These are phyloP conservation scores for Clitoria ternatea DNA, from an alignment of 306 rosid genomes.

Conservation along the genomic window DNA sequence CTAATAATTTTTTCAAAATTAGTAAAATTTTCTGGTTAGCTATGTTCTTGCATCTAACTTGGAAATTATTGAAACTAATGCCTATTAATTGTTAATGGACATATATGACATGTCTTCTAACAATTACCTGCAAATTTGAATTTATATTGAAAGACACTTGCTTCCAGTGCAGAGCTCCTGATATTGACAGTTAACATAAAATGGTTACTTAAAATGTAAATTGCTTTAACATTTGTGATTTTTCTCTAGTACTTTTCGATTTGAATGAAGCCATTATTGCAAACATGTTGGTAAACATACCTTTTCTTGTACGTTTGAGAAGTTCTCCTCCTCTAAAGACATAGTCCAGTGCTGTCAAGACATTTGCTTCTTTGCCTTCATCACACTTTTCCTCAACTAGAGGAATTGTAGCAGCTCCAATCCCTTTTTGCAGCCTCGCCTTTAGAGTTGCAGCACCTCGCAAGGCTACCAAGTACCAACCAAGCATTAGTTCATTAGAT, in stretches of 20 bases:
- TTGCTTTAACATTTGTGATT: background rate
- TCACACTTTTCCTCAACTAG: slow-evolving; percentile 54
- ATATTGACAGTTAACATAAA: slow-evolving; percentile 23
- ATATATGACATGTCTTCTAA: background rate
- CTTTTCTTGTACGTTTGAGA: slow-evolving; percentile 97
- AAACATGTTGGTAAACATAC: slow-evolving; percentile 32
- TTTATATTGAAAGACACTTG: slow-evolving; percentile 77
- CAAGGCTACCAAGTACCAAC: slow-evolving; percentile 59
- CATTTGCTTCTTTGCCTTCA: slow-evolving; percentile 57
- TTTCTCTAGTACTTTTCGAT: background rate
- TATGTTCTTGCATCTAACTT: background rate
- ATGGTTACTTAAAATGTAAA: background rate
- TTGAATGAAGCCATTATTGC: background rate
- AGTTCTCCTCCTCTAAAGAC: slow-evolving; percentile 79
- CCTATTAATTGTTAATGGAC: slow-evolving; percentile 1
- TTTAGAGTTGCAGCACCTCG: slow-evolving; percentile 82
- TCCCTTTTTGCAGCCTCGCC: slow-evolving; percentile 64
- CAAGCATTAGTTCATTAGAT: background rate
- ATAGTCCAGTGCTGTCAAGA: slow-evolving; percentile 51
- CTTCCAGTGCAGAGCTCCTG: slow-evolving; percentile 98
- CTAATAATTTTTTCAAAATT: background rate
- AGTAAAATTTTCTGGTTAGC: background rate
- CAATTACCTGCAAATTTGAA: slow-evolving; percentile 78
- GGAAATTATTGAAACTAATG: slow-evolving; percentile 4
- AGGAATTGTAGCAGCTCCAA: slow-evolving; percentile 54